Evolutionary conservation across 192 early-diverging fungal genomes (phyloP).

Genomic region (Coemansia sp.): DNA sequence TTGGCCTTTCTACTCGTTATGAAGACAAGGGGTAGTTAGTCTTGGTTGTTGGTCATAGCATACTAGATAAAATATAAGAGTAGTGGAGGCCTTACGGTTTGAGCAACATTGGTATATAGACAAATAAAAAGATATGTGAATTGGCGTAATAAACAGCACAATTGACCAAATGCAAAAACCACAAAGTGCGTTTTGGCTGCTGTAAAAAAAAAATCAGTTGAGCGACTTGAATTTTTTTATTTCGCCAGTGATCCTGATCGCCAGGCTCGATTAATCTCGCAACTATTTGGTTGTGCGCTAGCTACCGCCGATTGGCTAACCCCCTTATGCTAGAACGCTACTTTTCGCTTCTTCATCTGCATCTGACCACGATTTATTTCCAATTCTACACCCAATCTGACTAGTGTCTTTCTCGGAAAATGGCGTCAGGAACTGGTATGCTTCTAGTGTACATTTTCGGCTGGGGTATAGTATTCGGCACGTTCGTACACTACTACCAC

Average conservation of each 20-base stretch:
- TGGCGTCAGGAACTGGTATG: slow-evolving; percentile 53
- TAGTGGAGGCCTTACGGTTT: slow-evolving; percentile 2
- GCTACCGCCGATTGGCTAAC: not conserved
- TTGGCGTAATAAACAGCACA: not conserved
- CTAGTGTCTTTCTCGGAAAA: not conserved
- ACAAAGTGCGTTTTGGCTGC: not conserved
- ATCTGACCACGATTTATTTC: not conserved
- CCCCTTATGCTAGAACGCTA: not conserved
- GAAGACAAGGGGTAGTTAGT: not conserved
- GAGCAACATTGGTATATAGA: slow-evolving; percentile 1
- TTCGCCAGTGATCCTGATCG: not conserved
- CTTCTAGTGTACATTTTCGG: slow-evolving; percentile 53
- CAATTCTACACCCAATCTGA: not conserved
- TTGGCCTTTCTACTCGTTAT: slow-evolving; percentile 67
- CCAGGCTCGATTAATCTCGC: not conserved
- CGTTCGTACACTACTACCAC: slow-evolving; percentile 57
- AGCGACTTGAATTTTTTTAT: not conserved
- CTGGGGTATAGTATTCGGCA: slow-evolving; percentile 56
- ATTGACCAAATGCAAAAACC: not conserved
- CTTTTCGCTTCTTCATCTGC: not conserved
- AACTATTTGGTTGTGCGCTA: not conserved
- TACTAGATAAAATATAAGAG: not conserved
- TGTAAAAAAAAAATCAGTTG: not conserved
- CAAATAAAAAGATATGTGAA: not conserved
- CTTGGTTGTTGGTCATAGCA: not conserved